Percentiles rank a stretch among this genome's conserved stretches.
These are phyloP conservation scores for Chaetomium cochliodes DNA, from an alignment of 495 filamentous ascomycete species.

Conservation along the genomic window DNA sequence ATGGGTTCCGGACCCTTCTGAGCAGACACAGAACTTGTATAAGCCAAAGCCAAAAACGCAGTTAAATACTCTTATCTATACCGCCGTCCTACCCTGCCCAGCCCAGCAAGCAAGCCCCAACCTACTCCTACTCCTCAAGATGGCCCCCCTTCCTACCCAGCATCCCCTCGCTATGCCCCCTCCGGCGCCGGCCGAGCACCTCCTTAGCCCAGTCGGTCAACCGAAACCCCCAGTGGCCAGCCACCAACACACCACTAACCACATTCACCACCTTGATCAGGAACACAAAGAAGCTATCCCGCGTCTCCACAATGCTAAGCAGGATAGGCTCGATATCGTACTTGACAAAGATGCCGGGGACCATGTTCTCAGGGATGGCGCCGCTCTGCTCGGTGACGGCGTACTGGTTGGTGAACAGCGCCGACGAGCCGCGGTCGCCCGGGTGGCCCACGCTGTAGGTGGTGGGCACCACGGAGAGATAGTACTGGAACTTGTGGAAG, in stretches of 20 bases:
- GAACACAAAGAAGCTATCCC: constrained; percentile 70
- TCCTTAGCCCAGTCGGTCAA: constrained; percentile 53
- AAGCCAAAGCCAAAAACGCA: not conserved
- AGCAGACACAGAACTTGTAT: no score
- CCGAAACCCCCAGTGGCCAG: constrained; percentile 60
- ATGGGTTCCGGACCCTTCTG: no score
- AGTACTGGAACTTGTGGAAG: constrained; percentile 99
- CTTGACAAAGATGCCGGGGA: constrained; percentile 97
- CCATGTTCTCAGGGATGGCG: constrained; percentile 61
- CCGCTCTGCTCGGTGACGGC: constrained; percentile 84
- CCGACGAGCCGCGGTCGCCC: constrained; percentile 34
- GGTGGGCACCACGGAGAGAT: constrained; percentile 94
- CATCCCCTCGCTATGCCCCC: constrained; percentile 56
- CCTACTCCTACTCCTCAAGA: constrained; percentile 3
- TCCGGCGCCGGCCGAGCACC: constrained; percentile 50
- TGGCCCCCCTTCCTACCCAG: constrained; percentile 40
- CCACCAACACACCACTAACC: constrained; percentile 59
- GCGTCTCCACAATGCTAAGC: constrained; percentile 77
- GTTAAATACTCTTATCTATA: not conserved
- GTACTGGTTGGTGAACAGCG: constrained; percentile 95
- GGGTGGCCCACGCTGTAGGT: constrained; percentile 68
- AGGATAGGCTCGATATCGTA: constrained; percentile 98
- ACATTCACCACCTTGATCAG: constrained; percentile 70
- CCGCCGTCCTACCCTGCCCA: not conserved
- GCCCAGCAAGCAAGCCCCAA: not conserved